phyloP scores from a whole-genome alignment of 2,329 filamentous ascomycete genomes.

The Monosporascus ibericus region DNA sequence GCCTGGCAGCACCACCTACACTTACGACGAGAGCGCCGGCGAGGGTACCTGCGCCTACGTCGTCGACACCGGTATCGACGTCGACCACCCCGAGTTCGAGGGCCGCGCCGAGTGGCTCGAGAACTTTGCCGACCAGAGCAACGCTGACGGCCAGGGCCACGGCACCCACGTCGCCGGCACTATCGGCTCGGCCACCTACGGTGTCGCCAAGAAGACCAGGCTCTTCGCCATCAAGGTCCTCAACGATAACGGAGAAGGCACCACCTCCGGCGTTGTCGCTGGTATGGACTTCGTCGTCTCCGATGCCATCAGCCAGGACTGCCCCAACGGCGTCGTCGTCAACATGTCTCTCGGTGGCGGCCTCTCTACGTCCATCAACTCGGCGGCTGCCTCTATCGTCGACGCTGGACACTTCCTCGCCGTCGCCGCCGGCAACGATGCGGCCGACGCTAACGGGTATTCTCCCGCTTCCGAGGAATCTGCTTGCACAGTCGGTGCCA shows the following conservation, averaged over 20 bases:
- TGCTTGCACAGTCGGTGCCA: slow-evolving; percentile 16
- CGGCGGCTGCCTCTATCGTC: slow-evolving; percentile 7
- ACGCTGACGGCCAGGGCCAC: slow-evolving; percentile 22
- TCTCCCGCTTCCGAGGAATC: slow-evolving; percentile 12
- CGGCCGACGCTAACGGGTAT: slow-evolving; percentile 9
- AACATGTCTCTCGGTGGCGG: slow-evolving; percentile 19
- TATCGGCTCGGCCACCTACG: slow-evolving; percentile 2
- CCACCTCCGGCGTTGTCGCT: slow-evolving; percentile 27
- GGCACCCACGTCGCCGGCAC: slow-evolving; percentile 24
- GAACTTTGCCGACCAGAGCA: slow-evolving; percentile 10
- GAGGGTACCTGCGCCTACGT: slow-evolving; percentile 27
- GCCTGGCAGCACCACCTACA: slow-evolving; percentile 7
- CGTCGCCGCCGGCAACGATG: slow-evolving; percentile 15
- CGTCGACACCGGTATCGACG: slow-evolving; percentile 35
- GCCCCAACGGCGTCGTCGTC: slow-evolving; percentile 14
- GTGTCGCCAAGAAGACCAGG: slow-evolving; percentile 4
- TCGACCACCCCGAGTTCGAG: slow-evolving; percentile 20
- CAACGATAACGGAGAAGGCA: slow-evolving; percentile 16
- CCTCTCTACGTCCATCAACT: slow-evolving; percentile 7
- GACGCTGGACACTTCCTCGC: slow-evolving; percentile 11
- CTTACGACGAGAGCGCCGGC: slow-evolving; percentile 10
- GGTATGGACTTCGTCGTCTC: slow-evolving; percentile 24
- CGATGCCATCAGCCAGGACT: slow-evolving; percentile 4
- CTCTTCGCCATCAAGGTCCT: slow-evolving; percentile 4
- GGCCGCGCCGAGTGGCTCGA: slow-evolving; percentile 14